Conservation (phyloP, 306 rosid species). For the Cicer cuneatum region DNA sequence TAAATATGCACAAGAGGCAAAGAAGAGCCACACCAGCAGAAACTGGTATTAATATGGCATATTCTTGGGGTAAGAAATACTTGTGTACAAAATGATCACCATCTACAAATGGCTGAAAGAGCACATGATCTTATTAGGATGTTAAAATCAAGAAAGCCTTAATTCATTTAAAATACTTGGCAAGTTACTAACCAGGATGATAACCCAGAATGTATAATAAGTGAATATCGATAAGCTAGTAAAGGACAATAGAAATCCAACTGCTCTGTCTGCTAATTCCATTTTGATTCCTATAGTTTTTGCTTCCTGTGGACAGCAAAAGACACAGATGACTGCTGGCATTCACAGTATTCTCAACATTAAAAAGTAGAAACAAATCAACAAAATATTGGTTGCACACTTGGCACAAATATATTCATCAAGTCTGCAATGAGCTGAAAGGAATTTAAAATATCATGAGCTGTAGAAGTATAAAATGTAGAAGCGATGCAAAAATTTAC, state of each 20-base stretch:
- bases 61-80: slow-evolving; percentile 91
- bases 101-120: slow-evolving; percentile 95
- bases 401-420: neutral
- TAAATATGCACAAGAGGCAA: slow-evolving; percentile 73
- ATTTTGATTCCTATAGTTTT: slow-evolving; percentile 50
- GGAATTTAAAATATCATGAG: slow-evolving; percentile 7
- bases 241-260: slow-evolving; percentile 75
- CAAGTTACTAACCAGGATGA: slow-evolving; percentile 75
- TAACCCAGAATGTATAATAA: slow-evolving; percentile 92
- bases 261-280: slow-evolving; percentile 88
- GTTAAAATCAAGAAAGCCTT: slow-evolving; percentile 8
- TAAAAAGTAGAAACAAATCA: slow-evolving; percentile 21
- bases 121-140: slow-evolving; percentile 36
- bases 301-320: slow-evolving; percentile 53
- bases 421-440: neutral
- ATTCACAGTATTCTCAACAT: neutral
- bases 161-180: slow-evolving; percentile 18
- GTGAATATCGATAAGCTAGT: slow-evolving; percentile 83
- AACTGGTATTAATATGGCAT: slow-evolving; percentile 81
- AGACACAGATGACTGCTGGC: slow-evolving; percentile 28
- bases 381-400: slow-evolving; percentile 5
- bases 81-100: slow-evolving; percentile 80
- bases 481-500: neutral
- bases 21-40: slow-evolving; percentile 76
- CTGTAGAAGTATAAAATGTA: neutral